Conservation (phyloP, 169 alveolate species). For the Toxoplasma gondii region DNA sequence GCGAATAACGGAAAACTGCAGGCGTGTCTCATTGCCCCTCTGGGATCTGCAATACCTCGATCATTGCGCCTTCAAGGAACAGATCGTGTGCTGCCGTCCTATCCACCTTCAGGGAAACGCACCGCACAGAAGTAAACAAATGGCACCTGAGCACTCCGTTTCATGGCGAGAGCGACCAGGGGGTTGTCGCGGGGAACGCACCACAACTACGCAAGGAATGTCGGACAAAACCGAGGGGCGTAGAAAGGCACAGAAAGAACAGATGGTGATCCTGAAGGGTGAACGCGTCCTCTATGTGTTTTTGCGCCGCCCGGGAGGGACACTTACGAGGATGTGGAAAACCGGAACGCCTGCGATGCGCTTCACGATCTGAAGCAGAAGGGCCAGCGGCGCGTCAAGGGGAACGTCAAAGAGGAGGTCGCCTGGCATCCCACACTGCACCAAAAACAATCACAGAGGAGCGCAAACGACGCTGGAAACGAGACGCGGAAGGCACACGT, state of each 20-base stretch:
- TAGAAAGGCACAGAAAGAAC: not conserved
- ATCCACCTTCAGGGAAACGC: not conserved
- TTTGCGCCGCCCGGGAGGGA: not conserved
- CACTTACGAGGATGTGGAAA: not conserved
- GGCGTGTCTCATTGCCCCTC: not conserved
- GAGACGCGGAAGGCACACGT: not conserved
- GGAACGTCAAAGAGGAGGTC: not conserved
- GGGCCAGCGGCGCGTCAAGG: not conserved
- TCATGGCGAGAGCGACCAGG: not conserved
- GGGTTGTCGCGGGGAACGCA: not conserved
- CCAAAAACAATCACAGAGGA: not conserved
- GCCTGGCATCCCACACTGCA: conserved; percentile 17
- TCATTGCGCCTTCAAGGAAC: not conserved
- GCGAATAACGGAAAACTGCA: not conserved
- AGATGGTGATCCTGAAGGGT: not conserved
- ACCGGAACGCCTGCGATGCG: conserved; percentile 12
- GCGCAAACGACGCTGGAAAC: not conserved
- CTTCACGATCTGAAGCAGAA: not conserved
- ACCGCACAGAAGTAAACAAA: not conserved
- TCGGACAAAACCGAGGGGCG: not conserved
- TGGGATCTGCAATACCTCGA: not conserved
- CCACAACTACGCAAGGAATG: too few species aligned
- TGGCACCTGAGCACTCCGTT: not conserved
- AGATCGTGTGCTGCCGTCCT: not conserved
- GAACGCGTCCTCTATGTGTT: not conserved